Percentiles rank a stretch among this genome's conserved stretches.
These are phyloP conservation scores for Colletotrichum horii DNA, from an alignment of 2,329 filamentous ascomycete genomes.

Conservation along the genomic window DNA sequence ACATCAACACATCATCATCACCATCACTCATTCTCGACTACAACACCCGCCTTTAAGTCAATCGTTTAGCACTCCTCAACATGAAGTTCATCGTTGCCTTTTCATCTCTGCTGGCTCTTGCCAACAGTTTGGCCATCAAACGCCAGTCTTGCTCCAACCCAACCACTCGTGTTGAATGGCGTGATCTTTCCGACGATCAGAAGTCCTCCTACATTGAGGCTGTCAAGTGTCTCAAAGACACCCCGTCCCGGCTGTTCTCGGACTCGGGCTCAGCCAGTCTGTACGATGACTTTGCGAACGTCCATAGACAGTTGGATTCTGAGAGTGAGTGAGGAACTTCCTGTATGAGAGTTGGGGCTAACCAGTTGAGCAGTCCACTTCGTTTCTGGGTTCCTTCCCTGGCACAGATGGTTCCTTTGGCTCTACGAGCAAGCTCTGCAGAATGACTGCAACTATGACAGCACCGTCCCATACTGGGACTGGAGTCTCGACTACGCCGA, in stretches of 20 bases:
- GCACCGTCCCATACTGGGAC: conserved; percentile 34
- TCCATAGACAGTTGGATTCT: neutral
- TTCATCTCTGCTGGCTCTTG: neutral
- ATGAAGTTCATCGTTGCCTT: neutral
- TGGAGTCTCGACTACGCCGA: conserved; percentile 34
- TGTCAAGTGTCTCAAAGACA: neutral
- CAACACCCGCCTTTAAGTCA: neutral
- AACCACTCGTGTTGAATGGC: neutral
- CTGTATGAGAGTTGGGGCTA: neutral
- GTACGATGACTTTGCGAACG: neutral
- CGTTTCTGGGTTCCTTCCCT: conserved; percentile 32
- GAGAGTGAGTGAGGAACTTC: neutral
- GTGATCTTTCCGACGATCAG: neutral
- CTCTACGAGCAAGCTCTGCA: conserved; percentile 32
- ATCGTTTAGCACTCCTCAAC: neutral
- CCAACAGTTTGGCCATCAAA: neutral
- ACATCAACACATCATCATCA: neutral
- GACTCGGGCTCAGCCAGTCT: neutral
- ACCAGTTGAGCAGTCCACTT: neutral
- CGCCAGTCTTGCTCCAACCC: neutral
- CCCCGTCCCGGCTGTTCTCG: neutral
- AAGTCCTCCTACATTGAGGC: neutral
- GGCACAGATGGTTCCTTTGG: conserved; percentile 38
- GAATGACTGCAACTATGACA: conserved; percentile 14
- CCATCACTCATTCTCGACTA: neutral